A percentile compares a stretch with the other conserved stretches of the same genome.
These are phyloP conservation scores for Sporothrix brasiliensis DNA, from an alignment of 2,329 filamentous ascomycete genomes.

Conservation along the genomic window DNA sequence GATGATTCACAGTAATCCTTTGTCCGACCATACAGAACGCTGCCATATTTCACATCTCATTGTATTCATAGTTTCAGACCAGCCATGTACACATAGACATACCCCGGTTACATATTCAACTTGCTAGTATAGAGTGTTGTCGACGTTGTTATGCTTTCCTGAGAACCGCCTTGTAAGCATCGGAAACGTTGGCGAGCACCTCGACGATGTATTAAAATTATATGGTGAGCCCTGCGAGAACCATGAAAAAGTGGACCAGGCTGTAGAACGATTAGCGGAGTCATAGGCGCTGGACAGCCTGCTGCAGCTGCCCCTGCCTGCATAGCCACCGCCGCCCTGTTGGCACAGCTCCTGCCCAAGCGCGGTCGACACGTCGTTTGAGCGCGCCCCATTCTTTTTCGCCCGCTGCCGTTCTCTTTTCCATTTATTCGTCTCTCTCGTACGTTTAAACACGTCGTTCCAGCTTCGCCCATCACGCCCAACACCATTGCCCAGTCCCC, in stretches of 20 bases:
- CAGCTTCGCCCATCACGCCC: neutral
- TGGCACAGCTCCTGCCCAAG: neutral
- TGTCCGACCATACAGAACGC: neutral
- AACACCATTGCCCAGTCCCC: neutral
- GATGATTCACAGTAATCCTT: neutral
- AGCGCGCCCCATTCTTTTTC: slow-evolving; percentile 13
- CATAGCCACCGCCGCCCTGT: slow-evolving; percentile 7
- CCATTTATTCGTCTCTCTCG: neutral
- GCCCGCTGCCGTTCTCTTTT: neutral
- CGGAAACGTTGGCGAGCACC: too few relatives aligned
- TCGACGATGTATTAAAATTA: too few relatives aligned
- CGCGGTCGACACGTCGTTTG: slow-evolving; percentile 16
- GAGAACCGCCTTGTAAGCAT: too few relatives aligned
- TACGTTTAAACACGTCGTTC: neutral
- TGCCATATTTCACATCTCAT: neutral
- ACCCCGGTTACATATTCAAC: neutral
- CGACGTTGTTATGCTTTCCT: too few relatives aligned
- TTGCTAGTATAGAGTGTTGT: neutral
- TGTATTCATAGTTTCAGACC: neutral
- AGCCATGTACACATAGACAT: neutral
- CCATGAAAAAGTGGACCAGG: too few relatives aligned
- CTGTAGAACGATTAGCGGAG: too few relatives aligned
- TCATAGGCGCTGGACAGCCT: neutral
- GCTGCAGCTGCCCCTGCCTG: slow-evolving; percentile 4
- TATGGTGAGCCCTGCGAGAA: too few relatives aligned